Percentiles rank a stretch among this genome's conserved stretches.
Conservation (phyloP, 495 filamentous ascomycete species). For the Daldinia vernicosa region DNA sequence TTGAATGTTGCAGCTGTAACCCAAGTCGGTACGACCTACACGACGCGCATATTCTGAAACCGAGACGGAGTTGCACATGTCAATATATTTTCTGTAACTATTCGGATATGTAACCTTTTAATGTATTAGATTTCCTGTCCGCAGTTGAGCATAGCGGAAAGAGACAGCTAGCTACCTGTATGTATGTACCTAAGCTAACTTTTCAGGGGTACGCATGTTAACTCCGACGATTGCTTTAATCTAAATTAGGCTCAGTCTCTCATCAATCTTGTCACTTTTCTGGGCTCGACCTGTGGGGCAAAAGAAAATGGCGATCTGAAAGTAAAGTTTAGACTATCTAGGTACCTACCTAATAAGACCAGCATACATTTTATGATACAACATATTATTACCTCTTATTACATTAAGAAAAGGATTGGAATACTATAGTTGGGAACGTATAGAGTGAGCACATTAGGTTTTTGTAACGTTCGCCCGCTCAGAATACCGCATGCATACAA, state of each 20-base stretch:
- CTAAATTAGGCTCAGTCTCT: slow-evolving; percentile 31
- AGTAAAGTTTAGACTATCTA: slow-evolving; percentile 25
- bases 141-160: too few relatives aligned
- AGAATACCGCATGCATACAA: slow-evolving; percentile 4
- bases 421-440: slow-evolving; percentile 1
- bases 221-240: slow-evolving; percentile 26
- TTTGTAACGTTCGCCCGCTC: neutral
- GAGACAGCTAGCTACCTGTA: too few relatives aligned
- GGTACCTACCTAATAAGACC: too few relatives aligned
- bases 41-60: slow-evolving; percentile 41
- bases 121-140: slow-evolving; percentile 11
- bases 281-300: slow-evolving; percentile 18
- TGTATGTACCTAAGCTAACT: too few relatives aligned
- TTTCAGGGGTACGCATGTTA: slow-evolving; percentile 34
- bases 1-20: slow-evolving; percentile 24
- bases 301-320: slow-evolving; percentile 28
- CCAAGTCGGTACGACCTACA: slow-evolving; percentile 6
- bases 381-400: slow-evolving; percentile 1
- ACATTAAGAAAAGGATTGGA: neutral
- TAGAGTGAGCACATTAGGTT: neutral
- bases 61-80: slow-evolving; percentile 34
- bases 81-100: slow-evolving; percentile 1
- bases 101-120: slow-evolving; percentile 14
- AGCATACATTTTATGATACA: slow-evolving; percentile 10
- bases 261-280: slow-evolving; percentile 17